Conservation (phyloP, 768 basidiomycete species). For the Mycena leptocephala region DNA sequence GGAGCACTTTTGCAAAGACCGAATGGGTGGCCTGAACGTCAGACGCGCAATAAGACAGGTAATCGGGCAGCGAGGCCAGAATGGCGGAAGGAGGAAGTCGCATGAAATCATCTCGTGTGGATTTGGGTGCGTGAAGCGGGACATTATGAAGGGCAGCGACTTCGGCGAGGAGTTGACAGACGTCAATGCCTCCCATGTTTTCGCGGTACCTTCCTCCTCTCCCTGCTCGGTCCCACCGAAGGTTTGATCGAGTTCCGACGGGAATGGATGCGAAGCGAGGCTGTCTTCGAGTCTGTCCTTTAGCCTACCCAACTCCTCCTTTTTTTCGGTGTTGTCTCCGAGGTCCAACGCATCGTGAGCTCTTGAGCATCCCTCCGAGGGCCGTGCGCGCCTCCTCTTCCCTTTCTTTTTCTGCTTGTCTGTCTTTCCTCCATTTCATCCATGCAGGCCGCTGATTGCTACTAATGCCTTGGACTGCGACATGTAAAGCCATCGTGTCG, state of each 20-base stretch:
- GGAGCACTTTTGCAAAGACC: constrained; percentile 84
- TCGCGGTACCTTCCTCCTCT: constrained; percentile 45
- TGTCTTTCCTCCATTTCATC: constrained; percentile 87
- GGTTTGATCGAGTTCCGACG: background rate
- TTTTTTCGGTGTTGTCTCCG: constrained; percentile 63
- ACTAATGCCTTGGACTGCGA: constrained; percentile 94
- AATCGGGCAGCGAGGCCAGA: constrained; percentile 75
- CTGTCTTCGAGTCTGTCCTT: constrained; percentile 52
- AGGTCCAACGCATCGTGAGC: constrained; percentile 65
- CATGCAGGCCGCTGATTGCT: constrained; percentile 95
- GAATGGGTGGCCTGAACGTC: constrained; percentile 91
- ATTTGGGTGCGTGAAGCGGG: constrained; percentile 31
- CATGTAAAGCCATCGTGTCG: constrained; percentile 96
- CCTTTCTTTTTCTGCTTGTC: constrained; percentile 68
- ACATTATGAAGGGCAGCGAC: constrained; percentile 85
- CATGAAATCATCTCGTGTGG: constrained; percentile 82
- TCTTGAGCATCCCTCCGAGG: constrained; percentile 59
- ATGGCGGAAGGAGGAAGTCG: constrained; percentile 77
- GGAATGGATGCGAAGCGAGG: constrained; percentile 23
- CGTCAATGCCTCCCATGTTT: constrained; percentile 95
- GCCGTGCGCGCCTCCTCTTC: constrained; percentile 77
- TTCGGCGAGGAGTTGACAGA: constrained; percentile 94
- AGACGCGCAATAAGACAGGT: constrained; percentile 87
- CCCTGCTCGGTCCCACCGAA: constrained; percentile 56
- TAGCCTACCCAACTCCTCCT: constrained; percentile 60